Percentiles rank a stretch among this genome's conserved stretches.
Evolutionary conservation across 148 eudicot genomes (phyloP).

Genomic region (Beta vulgaris): DNA sequence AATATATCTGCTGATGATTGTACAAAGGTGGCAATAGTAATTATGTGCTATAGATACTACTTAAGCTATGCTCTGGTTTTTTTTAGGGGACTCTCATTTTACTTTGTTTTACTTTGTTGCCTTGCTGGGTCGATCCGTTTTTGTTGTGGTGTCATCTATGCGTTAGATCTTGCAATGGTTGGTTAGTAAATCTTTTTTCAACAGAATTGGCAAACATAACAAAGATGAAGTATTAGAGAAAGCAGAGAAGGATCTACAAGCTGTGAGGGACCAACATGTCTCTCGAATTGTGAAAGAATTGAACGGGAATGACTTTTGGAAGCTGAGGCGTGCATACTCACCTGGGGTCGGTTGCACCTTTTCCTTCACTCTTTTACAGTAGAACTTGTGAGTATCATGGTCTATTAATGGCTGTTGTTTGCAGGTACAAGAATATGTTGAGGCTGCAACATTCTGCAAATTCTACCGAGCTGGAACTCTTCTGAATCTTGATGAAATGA

Average conservation of each 20-base stretch:
- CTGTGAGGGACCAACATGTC: conserved; percentile 69
- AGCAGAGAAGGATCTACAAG: conserved; percentile 88
- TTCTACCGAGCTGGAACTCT: conserved; percentile 83
- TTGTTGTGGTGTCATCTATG: neutral
- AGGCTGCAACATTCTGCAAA: conserved; percentile 89
- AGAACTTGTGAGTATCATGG: neutral
- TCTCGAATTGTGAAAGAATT: conserved; percentile 74
- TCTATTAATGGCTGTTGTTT: conserved; percentile 13
- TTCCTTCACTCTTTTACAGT: conserved; percentile 15
- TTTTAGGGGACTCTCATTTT: neutral
- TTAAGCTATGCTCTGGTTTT: neutral
- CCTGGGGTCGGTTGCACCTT: conserved; percentile 77
- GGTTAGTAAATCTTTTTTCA: conserved; percentile 12
- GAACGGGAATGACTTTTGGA: conserved; percentile 89
- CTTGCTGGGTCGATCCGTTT: neutral
- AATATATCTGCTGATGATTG: neutral
- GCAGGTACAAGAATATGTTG: conserved; percentile 95
- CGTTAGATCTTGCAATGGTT: neutral
- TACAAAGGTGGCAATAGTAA: neutral
- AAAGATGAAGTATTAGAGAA: conserved; percentile 75
- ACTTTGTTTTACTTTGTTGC: neutral
- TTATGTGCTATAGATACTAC: neutral
- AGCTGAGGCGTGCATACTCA: conserved; percentile 90
- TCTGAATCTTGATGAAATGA: conserved; percentile 79
- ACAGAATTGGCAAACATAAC: conserved; percentile 84